Conservation (phyloP, 78 protist species). For the Dictyostelium firmibasis region DNA sequence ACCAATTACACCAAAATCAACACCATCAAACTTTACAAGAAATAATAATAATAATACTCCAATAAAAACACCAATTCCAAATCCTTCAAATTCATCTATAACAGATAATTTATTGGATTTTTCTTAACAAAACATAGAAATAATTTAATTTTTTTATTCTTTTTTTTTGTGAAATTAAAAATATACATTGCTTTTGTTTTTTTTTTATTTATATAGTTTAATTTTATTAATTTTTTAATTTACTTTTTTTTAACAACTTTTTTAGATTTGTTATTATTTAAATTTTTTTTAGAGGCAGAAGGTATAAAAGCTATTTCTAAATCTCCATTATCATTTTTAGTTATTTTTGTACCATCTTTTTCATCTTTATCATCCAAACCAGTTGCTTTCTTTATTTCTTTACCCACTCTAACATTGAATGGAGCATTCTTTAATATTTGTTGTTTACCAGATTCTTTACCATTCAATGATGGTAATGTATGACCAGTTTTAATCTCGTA, state of each 20-base stretch:
- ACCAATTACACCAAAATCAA: background rate
- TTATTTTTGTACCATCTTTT: conserved; percentile 10
- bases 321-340: conserved; percentile 39
- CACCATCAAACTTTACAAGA: background rate
- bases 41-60: background rate
- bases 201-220: background rate
- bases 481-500: conserved; percentile 66
- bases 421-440: conserved; percentile 56
- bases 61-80: background rate
- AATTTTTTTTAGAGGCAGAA: background rate
- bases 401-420: conserved; percentile 41
- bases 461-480: conserved; percentile 24
- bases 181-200: background rate
- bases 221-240: background rate
- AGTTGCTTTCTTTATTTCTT: background rate
- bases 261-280: background rate
- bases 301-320: conserved; percentile 55
- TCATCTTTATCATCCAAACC: conserved; percentile 14
- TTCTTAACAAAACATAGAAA: background rate
- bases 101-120: conserved; percentile 23
- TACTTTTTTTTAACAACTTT: conserved; percentile 1
- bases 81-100: background rate
- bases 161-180: too few relatives aligned
- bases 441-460: background rate
- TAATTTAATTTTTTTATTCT: too few relatives aligned